phyloP scores from a whole-genome alignment of 2,329 filamentous ascomycete species.

The Amauroascus verrucosus region DNA sequence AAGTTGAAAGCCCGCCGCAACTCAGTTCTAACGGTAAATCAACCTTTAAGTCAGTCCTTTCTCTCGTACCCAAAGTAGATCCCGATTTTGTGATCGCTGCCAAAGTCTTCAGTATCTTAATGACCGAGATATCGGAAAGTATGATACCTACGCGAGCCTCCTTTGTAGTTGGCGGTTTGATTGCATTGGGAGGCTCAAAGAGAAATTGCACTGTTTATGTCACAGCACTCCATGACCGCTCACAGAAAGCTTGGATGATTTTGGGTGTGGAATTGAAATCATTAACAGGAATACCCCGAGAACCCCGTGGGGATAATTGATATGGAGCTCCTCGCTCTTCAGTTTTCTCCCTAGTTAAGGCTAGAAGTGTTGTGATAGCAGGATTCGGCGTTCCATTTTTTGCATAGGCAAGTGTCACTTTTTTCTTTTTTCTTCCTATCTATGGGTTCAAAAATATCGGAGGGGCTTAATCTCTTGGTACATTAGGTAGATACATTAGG shows the following conservation, averaged over 20 bases:
- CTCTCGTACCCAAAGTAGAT: slow-evolving; percentile 2
- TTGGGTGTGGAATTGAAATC: not conserved
- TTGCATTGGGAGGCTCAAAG: slow-evolving; percentile 3
- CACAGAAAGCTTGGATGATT: not conserved
- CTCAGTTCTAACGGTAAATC: not conserved
- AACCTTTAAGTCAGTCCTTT: not conserved
- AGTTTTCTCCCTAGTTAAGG: not conserved
- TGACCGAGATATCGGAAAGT: not conserved
- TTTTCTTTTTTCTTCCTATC: not conserved
- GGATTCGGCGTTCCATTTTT: not conserved
- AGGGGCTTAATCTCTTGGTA: not conserved
- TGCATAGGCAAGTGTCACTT: not conserved
- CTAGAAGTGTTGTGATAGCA: not conserved
- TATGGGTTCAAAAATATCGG: not conserved
- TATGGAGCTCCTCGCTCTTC: not conserved
- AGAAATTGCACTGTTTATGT: slow-evolving; percentile 9
- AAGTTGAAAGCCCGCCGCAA: slow-evolving; percentile 1
- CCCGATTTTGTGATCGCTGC: slow-evolving; percentile 2
- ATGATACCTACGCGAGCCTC: not conserved
- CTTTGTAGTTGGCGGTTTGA: slow-evolving; percentile 3
- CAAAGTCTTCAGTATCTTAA: not conserved
- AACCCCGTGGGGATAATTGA: not conserved
- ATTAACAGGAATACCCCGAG: not conserved
- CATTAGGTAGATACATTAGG: not conserved
- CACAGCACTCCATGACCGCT: slow-evolving; percentile 3